Evolutionary conservation across 2,329 filamentous ascomycete genomes (phyloP).

Genomic region (Stagonosporopsis rhizophila): DNA sequence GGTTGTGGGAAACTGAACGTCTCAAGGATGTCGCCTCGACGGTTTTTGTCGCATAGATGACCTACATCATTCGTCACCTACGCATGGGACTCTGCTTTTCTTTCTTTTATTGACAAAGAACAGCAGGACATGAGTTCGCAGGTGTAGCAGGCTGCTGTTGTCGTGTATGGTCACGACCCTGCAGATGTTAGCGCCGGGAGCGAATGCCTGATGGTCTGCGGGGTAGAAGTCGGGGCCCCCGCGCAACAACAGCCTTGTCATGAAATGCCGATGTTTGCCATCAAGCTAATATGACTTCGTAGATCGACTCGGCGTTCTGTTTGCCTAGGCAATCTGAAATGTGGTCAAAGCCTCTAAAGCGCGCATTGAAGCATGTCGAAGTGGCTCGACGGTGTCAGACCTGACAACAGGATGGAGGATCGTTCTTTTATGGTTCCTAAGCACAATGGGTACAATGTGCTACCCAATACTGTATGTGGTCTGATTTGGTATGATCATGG

Average conservation of each 20-base stretch:
- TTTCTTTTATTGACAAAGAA: background rate
- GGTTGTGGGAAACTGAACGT: background rate
- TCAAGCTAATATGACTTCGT: slow-evolving; percentile 18
- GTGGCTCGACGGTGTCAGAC: background rate
- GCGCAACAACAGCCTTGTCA: slow-evolving; percentile 3
- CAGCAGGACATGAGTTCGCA: background rate
- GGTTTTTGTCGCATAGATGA: background rate
- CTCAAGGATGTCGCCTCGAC: background rate
- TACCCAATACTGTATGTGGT: slow-evolving; percentile 42
- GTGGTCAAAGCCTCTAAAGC: background rate
- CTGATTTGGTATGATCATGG: background rate
- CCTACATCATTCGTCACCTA: background rate
- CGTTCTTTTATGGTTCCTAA: slow-evolving; percentile 37
- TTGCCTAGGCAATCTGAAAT: background rate
- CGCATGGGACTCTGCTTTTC: background rate
- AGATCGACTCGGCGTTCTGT: slow-evolving; percentile 20
- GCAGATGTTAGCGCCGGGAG: slow-evolving; percentile 20
- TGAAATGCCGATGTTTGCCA: slow-evolving; percentile 35
- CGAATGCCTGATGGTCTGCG: slow-evolving; percentile 26
- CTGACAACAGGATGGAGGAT: slow-evolving; percentile 34
- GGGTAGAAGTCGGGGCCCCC: slow-evolving; percentile 29
- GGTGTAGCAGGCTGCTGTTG: background rate
- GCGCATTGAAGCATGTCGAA: background rate
- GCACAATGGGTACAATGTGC: slow-evolving; percentile 36
- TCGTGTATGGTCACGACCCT: background rate